Evolutionary conservation across 2,329 filamentous ascomycete genomes (phyloP).

Genomic region (Chaetomiaceae sp.): DNA sequence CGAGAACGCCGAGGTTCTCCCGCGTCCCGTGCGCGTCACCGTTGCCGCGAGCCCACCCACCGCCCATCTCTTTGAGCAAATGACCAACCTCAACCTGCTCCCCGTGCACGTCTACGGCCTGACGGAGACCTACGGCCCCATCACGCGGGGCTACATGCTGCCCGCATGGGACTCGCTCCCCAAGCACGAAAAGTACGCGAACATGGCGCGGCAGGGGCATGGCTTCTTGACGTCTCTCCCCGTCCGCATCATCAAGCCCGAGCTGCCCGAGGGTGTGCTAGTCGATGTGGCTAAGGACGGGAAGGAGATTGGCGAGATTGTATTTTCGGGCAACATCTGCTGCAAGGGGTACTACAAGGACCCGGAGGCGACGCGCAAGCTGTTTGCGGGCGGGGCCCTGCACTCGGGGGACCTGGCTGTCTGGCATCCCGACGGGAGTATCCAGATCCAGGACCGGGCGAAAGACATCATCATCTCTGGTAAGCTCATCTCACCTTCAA

Average conservation of each 20-base stretch:
- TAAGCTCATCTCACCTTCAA: constrained; percentile 39
- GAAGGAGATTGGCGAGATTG: constrained; percentile 50
- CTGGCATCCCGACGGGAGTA: constrained; percentile 84
- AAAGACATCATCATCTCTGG: constrained; percentile 99
- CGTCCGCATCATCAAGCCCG: constrained; percentile 75
- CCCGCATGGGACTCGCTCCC: constrained; percentile 77
- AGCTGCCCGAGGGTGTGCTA: constrained; percentile 62
- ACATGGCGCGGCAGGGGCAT: constrained; percentile 92
- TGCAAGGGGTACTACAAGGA: constrained; percentile 91
- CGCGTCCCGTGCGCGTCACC: constrained; percentile 73
- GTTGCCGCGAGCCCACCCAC: constrained; percentile 91
- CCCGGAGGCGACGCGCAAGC: constrained; percentile 72
- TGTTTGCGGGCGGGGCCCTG: constrained; percentile 81
- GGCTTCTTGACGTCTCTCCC: constrained; percentile 82
- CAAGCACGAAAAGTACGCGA: constrained; percentile 71
- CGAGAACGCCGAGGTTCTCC: constrained; percentile 66
- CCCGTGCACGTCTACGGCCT: constrained; percentile 92
- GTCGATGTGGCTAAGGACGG: constrained; percentile 49
- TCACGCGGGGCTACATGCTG: constrained; percentile 88
- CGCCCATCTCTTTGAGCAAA: constrained; percentile 86
- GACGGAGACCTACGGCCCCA: constrained; percentile 88
- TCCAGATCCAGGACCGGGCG: constrained; percentile 86
- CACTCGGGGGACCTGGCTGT: constrained; percentile 93
- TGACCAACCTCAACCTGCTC: constrained; percentile 74
- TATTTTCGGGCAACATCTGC: constrained; percentile 89